phyloP scores from a whole-genome alignment of 1,284 basidiomycete genomes.

The Trichosporon sp. region DNA sequence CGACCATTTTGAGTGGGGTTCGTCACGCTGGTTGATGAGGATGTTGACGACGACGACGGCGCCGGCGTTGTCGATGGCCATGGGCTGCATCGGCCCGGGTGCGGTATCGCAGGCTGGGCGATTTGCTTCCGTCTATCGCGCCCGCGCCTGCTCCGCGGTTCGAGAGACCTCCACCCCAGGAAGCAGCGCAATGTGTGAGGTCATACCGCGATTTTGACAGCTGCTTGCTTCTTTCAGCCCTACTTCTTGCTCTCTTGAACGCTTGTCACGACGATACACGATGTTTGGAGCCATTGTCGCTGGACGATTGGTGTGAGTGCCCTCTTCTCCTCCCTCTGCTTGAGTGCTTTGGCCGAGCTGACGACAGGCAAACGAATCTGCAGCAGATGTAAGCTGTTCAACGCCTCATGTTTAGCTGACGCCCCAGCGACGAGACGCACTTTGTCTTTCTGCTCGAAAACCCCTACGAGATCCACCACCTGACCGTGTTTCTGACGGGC shows the following conservation, averaged over 20 bases:
- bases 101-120: not conserved
- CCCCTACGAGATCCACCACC: constrained; percentile 76
- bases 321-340: not conserved
- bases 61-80: not conserved
- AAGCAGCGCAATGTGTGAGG: not conserved
- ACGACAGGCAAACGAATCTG: constrained; percentile 47
- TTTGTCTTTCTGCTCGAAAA: constrained; percentile 73
- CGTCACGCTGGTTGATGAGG: not conserved
- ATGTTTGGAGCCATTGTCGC: not conserved
- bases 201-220: not conserved
- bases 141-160: not conserved
- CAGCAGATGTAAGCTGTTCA: constrained; percentile 41
- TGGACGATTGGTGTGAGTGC: not conserved
- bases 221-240: not conserved
- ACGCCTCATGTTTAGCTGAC: not conserved
- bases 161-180: not conserved
- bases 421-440: constrained; percentile 63
- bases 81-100: not conserved
- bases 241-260: not conserved
- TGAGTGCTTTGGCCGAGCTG: not conserved
- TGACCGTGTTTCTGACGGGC: constrained; percentile 82
- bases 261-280: no score
- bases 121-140: not conserved
- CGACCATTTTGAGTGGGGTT: constrained; percentile 4
- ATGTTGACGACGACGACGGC: not conserved